Percentiles rank a stretch among this genome's conserved stretches.
Conservation (phyloP, 495 filamentous ascomycete species). For the Penicillium paradoxum region DNA sequence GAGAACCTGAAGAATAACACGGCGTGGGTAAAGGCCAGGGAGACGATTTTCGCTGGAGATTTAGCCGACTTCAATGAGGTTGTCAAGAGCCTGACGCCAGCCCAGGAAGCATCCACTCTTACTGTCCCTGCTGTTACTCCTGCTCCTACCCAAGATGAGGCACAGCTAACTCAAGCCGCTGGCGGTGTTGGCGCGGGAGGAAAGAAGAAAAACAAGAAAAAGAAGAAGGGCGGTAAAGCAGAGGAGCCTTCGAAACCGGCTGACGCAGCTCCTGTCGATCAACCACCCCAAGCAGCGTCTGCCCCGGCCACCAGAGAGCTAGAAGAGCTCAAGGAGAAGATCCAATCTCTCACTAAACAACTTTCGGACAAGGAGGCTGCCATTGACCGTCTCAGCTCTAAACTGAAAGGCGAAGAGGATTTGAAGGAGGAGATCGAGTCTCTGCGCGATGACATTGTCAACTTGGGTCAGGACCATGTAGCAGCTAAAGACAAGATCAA, state of each 20-base stretch:
- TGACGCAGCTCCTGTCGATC: conserved; percentile 17
- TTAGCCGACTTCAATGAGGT: conserved; percentile 34
- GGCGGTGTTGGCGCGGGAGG: conserved; percentile 19
- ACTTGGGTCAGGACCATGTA: conserved; percentile 74
- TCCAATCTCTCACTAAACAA: conserved; percentile 54
- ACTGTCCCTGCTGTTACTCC: conserved; percentile 3
- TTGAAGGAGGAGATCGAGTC: conserved; percentile 82
- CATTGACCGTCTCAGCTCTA: conserved; percentile 60
- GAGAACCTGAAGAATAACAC: conserved; percentile 28
- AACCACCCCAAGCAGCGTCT: conserved; percentile 10
- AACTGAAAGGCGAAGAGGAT: conserved; percentile 71
- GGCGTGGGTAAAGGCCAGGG: conserved; percentile 35
- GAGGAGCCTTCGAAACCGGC: conserved; percentile 37
- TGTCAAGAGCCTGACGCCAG: conserved; percentile 26
- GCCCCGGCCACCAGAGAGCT: conserved; percentile 16
- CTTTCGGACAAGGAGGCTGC: conserved; percentile 65
- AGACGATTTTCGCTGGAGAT: conserved; percentile 29
- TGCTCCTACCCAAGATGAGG: conserved; percentile 16
- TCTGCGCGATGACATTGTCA: conserved; percentile 69
- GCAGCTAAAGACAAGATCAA: conserved; percentile 77
- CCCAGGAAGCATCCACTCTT: conserved; percentile 8
- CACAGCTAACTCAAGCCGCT: conserved; percentile 19
- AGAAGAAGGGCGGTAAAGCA: conserved; percentile 72
- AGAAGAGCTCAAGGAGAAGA: conserved; percentile 46
- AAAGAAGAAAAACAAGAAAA: conserved; percentile 86